Evolutionary conservation across 768 basidiomycete species (phyloP), one percentile per base, ranked within the genome.

Genomic region (Tylopilus felleus): DNA sequence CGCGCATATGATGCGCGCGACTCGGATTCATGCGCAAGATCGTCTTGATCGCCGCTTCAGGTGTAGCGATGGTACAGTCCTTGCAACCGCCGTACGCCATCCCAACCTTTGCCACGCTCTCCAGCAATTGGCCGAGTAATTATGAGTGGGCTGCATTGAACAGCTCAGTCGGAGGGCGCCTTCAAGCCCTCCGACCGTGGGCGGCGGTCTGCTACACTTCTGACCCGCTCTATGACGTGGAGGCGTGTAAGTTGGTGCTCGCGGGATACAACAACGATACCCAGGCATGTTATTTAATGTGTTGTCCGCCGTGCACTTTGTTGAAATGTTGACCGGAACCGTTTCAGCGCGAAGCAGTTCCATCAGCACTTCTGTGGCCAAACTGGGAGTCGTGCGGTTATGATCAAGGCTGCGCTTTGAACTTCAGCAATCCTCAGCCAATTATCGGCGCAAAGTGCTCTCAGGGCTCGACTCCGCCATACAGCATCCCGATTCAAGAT

Each of bases 381-480:
- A 66, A 66, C 50, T 67, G 60, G 60, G 65, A 67, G 42, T 29
- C 57, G 3, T 66, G 65, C 29, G 43, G 52, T 16, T 67, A 54
- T 12, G 46, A 12, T 5, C 36, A 57, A 28, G 65, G 56, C 2
- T 66, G 65, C 23, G 45, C 56, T n/a, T 28, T 67, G 21, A 56
- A 67, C 25, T 60, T 56, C 31, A 29, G 25, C 23, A 21, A 62
- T 21, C 65, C 65, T 23, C 62, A 65, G n/a, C 45, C 49, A 5
- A 33, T 64, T 6, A 47, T 21, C 12, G 46, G 45, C 5, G 39
- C 45, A 6, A 36, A 29, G 4, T 66, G 65, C 31, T 23, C 52
- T 35, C 65, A 66, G 31, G 65, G 65, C 16, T 49, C 62, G 5
- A 65, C 51, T 2, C 62, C 60, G 1, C 62, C 65, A 3, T 66